phyloP scores from a whole-genome alignment of 345 rosid genomes.

The Salix udensis region DNA sequence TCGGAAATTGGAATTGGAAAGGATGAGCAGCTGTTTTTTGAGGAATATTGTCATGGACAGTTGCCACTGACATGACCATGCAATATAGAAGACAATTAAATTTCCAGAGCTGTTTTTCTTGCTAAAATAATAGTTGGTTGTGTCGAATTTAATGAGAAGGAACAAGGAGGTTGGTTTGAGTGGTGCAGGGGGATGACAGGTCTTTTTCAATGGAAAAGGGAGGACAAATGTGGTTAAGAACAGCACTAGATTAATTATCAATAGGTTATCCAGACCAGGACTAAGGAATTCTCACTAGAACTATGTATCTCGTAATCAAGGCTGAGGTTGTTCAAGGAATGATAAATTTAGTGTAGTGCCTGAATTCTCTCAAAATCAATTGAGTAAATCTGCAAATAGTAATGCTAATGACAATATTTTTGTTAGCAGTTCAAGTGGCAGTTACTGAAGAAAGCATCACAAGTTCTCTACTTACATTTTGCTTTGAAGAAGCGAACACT shows the following conservation, averaged over 20 bases:
- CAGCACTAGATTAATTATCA: not conserved
- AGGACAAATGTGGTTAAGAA: not conserved
- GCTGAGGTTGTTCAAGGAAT: not conserved
- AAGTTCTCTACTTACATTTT: constrained; percentile 75
- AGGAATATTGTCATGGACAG: not conserved
- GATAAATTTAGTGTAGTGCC: not conserved
- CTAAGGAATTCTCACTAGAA: not conserved
- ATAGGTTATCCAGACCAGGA: not conserved
- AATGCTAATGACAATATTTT: not conserved
- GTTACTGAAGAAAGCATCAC: constrained; percentile 89
- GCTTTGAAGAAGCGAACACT: constrained; percentile 76
- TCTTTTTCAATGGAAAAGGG: not conserved
- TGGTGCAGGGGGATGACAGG: not conserved
- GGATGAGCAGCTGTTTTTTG: not conserved
- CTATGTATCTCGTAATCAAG: not conserved
- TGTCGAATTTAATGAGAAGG: not conserved
- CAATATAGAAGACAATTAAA: not conserved
- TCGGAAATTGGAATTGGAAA: not conserved
- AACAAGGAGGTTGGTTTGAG: not conserved
- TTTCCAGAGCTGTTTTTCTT: not conserved
- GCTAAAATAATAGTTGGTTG: not conserved
- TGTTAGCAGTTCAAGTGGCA: constrained; percentile 73
- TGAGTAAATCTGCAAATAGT: not conserved
- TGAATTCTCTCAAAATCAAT: not conserved
- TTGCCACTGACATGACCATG: not conserved